phyloP scores from a whole-genome alignment of 2,329 filamentous ascomycete species.

The Xylaria sp. region DNA sequence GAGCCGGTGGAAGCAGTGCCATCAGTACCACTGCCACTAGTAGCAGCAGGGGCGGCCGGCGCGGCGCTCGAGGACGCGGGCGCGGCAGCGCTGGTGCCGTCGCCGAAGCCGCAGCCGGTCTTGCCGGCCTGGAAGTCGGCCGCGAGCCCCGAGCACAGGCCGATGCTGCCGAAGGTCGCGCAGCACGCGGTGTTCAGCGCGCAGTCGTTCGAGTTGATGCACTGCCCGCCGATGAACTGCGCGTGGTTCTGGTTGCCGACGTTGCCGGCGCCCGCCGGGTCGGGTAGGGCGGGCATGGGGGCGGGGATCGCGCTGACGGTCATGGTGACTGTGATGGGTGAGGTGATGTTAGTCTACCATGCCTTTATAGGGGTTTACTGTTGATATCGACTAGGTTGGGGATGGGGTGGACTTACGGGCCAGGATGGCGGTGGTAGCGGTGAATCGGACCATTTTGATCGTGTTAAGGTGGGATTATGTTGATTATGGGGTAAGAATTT shows the following conservation, averaged over 20 bases:
- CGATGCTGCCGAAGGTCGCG: slow-evolving; percentile 43
- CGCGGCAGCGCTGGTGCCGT: slow-evolving; percentile 1
- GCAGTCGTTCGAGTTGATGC: slow-evolving; percentile 46
- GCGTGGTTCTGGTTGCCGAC: slow-evolving; percentile 44
- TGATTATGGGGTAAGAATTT: not conserved
- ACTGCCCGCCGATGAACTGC: slow-evolving; percentile 49
- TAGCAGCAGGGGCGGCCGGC: not conserved
- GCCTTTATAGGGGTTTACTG: no score
- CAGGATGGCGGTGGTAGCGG: slow-evolving; percentile 40
- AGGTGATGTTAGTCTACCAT: not conserved
- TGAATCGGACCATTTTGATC: slow-evolving; percentile 46
- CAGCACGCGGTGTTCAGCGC: slow-evolving; percentile 44
- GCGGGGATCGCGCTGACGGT: slow-evolving; percentile 35
- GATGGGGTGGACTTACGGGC: slow-evolving; percentile 41
- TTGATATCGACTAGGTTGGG: not conserved
- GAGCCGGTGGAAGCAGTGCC: not conserved
- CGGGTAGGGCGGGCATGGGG: slow-evolving; percentile 34
- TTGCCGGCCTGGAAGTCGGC: slow-evolving; percentile 47
- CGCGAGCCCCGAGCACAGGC: slow-evolving; percentile 45
- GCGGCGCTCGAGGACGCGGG: slow-evolving; percentile 7
- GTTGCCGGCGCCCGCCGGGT: slow-evolving; percentile 40
- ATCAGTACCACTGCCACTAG: not conserved
- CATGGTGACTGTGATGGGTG: slow-evolving; percentile 36
- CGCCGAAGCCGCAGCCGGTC: slow-evolving; percentile 47
- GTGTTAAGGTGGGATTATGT: not conserved